A percentile compares a stretch with the other conserved stretches of the same genome.
Evolutionary conservation across 179 eudicot species (phyloP).

Genomic region (Silene coronaria): DNA sequence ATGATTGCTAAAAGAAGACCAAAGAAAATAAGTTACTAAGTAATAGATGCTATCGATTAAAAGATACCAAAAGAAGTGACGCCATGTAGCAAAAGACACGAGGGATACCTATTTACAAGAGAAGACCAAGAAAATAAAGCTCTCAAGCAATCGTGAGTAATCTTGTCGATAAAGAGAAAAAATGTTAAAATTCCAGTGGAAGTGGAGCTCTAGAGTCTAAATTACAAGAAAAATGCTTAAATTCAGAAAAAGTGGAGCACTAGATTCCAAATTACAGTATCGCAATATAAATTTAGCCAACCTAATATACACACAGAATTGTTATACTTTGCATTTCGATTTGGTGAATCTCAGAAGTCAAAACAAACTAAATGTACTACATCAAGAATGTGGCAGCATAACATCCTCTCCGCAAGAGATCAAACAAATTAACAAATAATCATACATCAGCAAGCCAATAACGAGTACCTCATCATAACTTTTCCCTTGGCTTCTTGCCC

Average conservation of each 20-base stretch:
- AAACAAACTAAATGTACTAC: neutral
- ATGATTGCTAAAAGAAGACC: neutral
- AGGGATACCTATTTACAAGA: too few species aligned
- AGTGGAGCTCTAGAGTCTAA: neutral
- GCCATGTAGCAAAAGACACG: too few species aligned
- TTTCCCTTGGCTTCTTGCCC: conserved; percentile 79
- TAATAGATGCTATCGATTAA: too few species aligned
- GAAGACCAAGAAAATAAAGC: too few species aligned
- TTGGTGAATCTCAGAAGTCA: neutral
- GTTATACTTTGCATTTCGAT: neutral
- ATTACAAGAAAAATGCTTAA: neutral
- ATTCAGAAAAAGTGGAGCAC: neutral
- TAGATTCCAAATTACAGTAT: neutral
- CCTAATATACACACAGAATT: neutral
- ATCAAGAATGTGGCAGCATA: conserved; percentile 6
- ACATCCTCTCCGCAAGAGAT: too few species aligned
- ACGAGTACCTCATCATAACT: conserved; percentile 77
- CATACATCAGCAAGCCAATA: conserved; percentile 7
- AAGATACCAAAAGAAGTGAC: too few species aligned
- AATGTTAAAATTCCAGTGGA: too few species aligned
- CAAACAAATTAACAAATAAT: conserved; percentile 1
- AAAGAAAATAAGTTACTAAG: neutral
- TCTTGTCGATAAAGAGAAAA: too few species aligned
- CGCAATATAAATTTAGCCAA: neutral
- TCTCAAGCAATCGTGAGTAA: too few species aligned